Evolutionary conservation across 768 basidiomycete species (phyloP).

Genomic region (Termitomyces sp.): DNA sequence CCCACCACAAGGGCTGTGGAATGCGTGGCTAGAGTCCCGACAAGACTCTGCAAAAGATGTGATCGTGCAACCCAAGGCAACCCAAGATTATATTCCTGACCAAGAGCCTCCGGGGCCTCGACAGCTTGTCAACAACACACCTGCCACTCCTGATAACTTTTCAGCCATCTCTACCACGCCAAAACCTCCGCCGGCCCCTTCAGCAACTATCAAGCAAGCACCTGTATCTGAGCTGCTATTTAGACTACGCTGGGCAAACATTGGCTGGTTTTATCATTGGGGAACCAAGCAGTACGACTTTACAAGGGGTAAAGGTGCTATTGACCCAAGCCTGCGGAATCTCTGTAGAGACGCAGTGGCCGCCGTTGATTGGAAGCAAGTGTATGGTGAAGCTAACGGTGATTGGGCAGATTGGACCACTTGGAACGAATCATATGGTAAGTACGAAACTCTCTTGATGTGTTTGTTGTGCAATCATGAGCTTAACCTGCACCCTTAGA

Average conservation of each 20-base stretch:
- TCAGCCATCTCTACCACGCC: conserved; percentile 43
- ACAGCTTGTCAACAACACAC: conserved; percentile 64
- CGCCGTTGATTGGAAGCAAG: conserved; percentile 61
- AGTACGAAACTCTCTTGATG: neutral
- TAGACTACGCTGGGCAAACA: conserved; percentile 92
- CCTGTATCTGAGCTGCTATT: conserved; percentile 52
- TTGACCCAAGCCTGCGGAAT: conserved; percentile 48
- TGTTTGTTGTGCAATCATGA: neutral
- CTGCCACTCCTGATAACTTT: conserved; percentile 56
- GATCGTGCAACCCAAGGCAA: conserved; percentile 41
- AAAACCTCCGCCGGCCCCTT: conserved; percentile 62
- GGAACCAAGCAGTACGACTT: conserved; percentile 95
- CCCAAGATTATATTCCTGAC: conserved; percentile 15
- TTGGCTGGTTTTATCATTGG: conserved; percentile 98
- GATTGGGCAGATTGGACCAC: conserved; percentile 66
- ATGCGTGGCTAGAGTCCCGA: conserved; percentile 36
- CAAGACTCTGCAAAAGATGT: conserved; percentile 24
- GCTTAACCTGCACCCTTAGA: conserved; percentile 34
- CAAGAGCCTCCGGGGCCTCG: conserved; percentile 45
- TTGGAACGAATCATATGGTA: conserved; percentile 84
- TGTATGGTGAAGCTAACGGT: conserved; percentile 39
- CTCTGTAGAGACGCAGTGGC: conserved; percentile 62
- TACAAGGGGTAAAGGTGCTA: conserved; percentile 54
- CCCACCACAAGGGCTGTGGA: conserved; percentile 77
- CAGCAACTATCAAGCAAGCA: conserved; percentile 46